Evolutionary conservation across 176 grass and related monocot genomes (phyloP), one percentile per base, ranked within the genome.

Genomic region (Bonia amplexicaulis): DNA sequence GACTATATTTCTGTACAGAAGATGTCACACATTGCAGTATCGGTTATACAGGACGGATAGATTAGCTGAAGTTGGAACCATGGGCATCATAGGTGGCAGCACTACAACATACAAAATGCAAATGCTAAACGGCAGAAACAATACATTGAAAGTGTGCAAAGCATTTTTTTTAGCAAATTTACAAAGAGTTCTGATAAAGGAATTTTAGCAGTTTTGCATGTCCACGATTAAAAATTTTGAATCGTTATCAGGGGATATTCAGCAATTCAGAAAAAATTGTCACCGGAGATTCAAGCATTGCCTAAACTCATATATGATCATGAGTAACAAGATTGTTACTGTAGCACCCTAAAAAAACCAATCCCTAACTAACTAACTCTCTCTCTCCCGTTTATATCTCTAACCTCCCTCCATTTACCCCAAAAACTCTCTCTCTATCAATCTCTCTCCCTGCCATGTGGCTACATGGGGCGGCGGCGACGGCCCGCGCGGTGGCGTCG

Each of bases 301-400:
- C n/a, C 20, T 10, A n/a, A 58, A 58, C 54, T 58, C 20, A 58
- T 54, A 61, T 27, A 80, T 72, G 19, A 31, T 16, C 14, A 79
- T 52, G 6, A 39, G 52, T n/a, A 66, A 44, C 68, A 86, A 80
- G 80, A 65, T 70, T 15, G 14, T 14, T 84, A 84, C n/a, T n/a
- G n/a, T n/a, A n/a, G n/a, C n/a, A n/a, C n/a, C n/a, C n/a, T n/a
- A n/a, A n/a, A n/a, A n/a, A n/a, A n/a, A n/a, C n/a, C n/a, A n/a
- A n/a, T n/a, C n/a, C n/a, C n/a, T n/a, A n/a, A n/a, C n/a, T n/a
- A n/a, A n/a, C n/a, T n/a, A n/a, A n/a, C n/a, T n/a, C n/a, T n/a
- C n/a, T n/a, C n/a, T n/a, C n/a, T n/a, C n/a, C n/a, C n/a, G n/a
- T n/a, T n/a, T n/a, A n/a, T n/a, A n/a, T n/a, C n/a, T n/a, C n/a